These are phyloP conservation scores for Halenospora varia DNA, from an alignment of 495 filamentous ascomycete genomes.

Conservation along the genomic window DNA sequence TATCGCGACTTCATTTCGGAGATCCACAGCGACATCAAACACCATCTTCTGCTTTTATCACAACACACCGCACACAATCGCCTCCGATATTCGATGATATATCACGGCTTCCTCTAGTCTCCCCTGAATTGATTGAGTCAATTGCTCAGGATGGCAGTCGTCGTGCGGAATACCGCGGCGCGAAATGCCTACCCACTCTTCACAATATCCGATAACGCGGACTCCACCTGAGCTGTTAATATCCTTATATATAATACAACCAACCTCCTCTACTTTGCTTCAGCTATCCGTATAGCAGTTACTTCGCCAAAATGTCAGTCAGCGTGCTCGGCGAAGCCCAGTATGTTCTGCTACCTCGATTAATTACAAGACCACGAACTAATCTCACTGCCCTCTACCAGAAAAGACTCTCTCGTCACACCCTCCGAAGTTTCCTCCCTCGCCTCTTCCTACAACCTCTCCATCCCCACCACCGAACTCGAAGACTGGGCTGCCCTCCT, in stretches of 20 bases:
- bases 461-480: slow-evolving; percentile 9
- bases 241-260: neutral
- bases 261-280: neutral
- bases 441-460: slow-evolving; percentile 1
- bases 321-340: slow-evolving; percentile 14
- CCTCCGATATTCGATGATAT: too few species aligned
- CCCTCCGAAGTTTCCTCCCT: slow-evolving; percentile 6
- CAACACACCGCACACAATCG: too few species aligned
- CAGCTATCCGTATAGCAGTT: neutral
- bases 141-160: neutral
- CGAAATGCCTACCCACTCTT: too few species aligned
- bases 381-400: neutral
- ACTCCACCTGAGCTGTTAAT: neutral
- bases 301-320: slow-evolving; percentile 8
- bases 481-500: slow-evolving; percentile 13
- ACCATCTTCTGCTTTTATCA: too few species aligned
- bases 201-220: neutral
- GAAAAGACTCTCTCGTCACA: slow-evolving; percentile 15
- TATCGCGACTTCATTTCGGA: too few species aligned
- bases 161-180: neutral
- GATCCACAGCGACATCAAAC: too few species aligned
- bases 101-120: neutral
- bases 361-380: neutral
- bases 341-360: neutral
- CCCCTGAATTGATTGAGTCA: too few species aligned